Evolutionary conservation across 2,329 filamentous ascomycete genomes (phyloP).

Genomic region (Scedosporium dehoogii): DNA sequence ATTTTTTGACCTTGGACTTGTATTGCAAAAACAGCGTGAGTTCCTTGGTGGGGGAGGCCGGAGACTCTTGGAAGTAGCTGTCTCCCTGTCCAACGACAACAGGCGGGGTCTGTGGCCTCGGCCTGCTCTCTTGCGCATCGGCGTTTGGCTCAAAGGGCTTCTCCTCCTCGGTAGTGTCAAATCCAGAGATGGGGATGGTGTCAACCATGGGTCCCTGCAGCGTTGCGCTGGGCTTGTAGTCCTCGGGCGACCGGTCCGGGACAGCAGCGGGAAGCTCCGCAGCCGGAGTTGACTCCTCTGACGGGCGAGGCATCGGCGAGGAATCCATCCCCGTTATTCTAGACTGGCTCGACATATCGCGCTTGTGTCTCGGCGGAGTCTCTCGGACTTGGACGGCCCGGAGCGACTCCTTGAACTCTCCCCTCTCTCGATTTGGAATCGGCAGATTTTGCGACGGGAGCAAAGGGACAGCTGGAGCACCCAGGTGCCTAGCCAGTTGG

Average conservation of each 20-base stretch:
- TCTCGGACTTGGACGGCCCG: constrained; percentile 52
- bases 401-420: constrained; percentile 75
- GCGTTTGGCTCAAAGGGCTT: constrained; percentile 7
- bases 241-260: constrained; percentile 43
- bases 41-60: constrained; percentile 63
- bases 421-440: constrained; percentile 72
- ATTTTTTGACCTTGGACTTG: constrained; percentile 95
- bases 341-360: constrained; percentile 36
- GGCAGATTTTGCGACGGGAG: constrained; percentile 76
- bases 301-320: constrained; percentile 6
- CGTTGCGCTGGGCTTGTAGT: constrained; percentile 53
- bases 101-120: constrained; percentile 10
- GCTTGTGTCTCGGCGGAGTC: constrained; percentile 34
- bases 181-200: constrained; percentile 26
- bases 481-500: constrained; percentile 90
- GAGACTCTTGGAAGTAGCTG: constrained; percentile 49
- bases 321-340: constrained; percentile 15
- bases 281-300: constrained; percentile 8
- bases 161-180: constrained; percentile 20
- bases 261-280: background rate
- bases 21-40: constrained; percentile 92
- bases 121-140: constrained; percentile 11
- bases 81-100: constrained; percentile 16
- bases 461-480: constrained; percentile 70
- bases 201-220: constrained; percentile 47